Evolutionary conservation across 106 monocot species (phyloP), one percentile per base, ranked within the genome.

Genomic region (Allium fistulosum): DNA sequence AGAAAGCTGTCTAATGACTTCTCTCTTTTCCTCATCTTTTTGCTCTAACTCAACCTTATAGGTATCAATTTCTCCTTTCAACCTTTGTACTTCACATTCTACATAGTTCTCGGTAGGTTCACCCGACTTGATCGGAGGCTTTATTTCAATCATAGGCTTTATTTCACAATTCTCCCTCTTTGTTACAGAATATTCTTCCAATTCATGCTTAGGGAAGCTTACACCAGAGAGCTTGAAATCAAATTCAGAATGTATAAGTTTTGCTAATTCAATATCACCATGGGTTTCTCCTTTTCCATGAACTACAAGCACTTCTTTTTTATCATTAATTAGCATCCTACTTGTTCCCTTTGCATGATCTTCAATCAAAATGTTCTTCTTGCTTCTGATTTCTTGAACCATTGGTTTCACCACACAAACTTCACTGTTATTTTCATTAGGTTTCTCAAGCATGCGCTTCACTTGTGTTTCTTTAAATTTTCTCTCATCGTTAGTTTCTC

Each of bases 21-120:
- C 82, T 70, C 94, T 87, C 69, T 87, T 90, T 79, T 94, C 83
- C 65, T 94, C 94, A 66, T 94, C 87, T 67, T 94, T 95, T 59
- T 10, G 57, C 7, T 46, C 74, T 22, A 91, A 62, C 59, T 83
- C 78, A 17, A 48, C 71, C 28, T 59, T 70, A 2, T 80, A 62
- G 2, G 49, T 63, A 4, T n/a, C 27, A 16, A 73, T 88, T 71
- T 87, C 73, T 72, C 70, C 56, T 55, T 74, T 46, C 6, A 81
- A 68, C 37, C 58, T 72, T 9, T 74, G 51, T 6, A 76, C 66
- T 49, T 72, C 59, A 7, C 10, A 18, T 37, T 37, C 37, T 37
- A 5, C 37, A 37, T 37, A 37, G 37, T 5, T 37, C 37, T 37
- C 4, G 0, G 37, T 37, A 2, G 27, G 14, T 73, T 63, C 46